Base-by-base conservation (phyloP, 2,329 filamentous ascomycete genomes). In the Colletotrichum acutatum region DNA sequence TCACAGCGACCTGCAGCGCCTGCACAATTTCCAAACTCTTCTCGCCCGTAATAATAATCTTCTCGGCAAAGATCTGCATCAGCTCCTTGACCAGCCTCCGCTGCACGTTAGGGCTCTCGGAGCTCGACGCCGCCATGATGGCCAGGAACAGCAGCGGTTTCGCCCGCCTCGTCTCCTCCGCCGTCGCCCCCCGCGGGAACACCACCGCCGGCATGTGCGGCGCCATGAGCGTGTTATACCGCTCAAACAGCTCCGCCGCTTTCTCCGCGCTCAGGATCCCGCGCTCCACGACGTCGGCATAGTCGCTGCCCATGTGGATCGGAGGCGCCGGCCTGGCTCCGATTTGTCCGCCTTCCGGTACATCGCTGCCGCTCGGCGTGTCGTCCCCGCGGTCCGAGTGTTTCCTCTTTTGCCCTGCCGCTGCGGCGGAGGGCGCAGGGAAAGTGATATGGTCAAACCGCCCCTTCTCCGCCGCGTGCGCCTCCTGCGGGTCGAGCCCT, bases 21-120 rank as follows among this genome's bases (percentile, higher is more conserved):
- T 98, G 95, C 9, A 97, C 90, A 7, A 97, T 85, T 81, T 97
- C 95, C 22, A 98, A 83, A 46, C 90, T 94, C 85, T 97, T 97
- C 77, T 95, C 91, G 14, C 94, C 94, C 7, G 90, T 89, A 34
- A 95, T 85, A 76, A 97, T 89, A 53, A 96, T 88, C 75, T 90
- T 91, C 57, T 97, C 92, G 3, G 93, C 94, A 67, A 97, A 89
- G 12, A 91, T 85, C 74, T 91, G 90, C 84, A 95, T 93, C 68
- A 95, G 83, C 77, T 97, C 91, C 73, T 88, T 89, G 11, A 92
- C 88, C 16, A 97, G 83, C 30, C 85, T 84, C 11, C 88, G 85
- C 78, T 95, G 93, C 69, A 88, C 84, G 28, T 80, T 80, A 26
- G 87, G 86, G 24, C 85, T 84, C 74, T 91, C 89, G 11, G 89